These are phyloP conservation scores for Dalechampia spathulata DNA, from an alignment of 441 rosid species.

Conservation along the genomic window DNA sequence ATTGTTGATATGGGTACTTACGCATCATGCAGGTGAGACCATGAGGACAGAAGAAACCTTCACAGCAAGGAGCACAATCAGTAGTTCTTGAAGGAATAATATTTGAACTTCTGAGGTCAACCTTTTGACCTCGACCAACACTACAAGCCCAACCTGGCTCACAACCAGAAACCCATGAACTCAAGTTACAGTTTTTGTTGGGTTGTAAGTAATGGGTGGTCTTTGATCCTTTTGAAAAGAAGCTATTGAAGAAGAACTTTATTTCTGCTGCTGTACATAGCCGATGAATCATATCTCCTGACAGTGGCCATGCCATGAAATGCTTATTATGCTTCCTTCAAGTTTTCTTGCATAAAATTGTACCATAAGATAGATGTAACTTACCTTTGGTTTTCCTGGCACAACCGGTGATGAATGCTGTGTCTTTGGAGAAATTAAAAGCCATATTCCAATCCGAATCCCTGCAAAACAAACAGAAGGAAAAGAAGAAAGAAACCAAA, in stretches of 20 bases:
- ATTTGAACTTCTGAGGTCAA: conserved; percentile 48
- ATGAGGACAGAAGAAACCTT: conserved; percentile 96
- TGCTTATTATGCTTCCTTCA: too few species aligned
- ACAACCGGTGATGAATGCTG: conserved; percentile 55
- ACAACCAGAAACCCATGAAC: conserved; percentile 82
- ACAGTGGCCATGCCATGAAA: background rate
- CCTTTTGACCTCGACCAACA: conserved; percentile 29
- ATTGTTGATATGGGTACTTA: conserved; percentile 30
- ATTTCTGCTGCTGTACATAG: conserved; percentile 92
- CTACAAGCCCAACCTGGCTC: conserved; percentile 98
- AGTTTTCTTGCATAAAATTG: too few species aligned
- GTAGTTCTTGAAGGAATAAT: conserved; percentile 47
- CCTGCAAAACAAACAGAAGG: conserved; percentile 35
- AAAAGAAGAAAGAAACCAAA: background rate
- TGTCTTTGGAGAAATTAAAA: conserved; percentile 66
- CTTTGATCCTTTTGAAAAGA: conserved; percentile 33
- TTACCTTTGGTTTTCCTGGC: conserved; percentile 54
- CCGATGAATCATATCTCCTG: conserved; percentile 64
- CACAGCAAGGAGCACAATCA: conserved; percentile 62
- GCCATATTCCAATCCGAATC: conserved; percentile 79
- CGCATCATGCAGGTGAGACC: conserved; percentile 98
- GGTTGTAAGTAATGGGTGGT: conserved; percentile 52
- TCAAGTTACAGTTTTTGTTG: conserved; percentile 82
- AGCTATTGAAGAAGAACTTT: conserved; percentile 63
- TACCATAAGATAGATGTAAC: too few species aligned